Evolutionary conservation across 768 basidiomycete species (phyloP).

Genomic region (Suillus cothurnatus): DNA sequence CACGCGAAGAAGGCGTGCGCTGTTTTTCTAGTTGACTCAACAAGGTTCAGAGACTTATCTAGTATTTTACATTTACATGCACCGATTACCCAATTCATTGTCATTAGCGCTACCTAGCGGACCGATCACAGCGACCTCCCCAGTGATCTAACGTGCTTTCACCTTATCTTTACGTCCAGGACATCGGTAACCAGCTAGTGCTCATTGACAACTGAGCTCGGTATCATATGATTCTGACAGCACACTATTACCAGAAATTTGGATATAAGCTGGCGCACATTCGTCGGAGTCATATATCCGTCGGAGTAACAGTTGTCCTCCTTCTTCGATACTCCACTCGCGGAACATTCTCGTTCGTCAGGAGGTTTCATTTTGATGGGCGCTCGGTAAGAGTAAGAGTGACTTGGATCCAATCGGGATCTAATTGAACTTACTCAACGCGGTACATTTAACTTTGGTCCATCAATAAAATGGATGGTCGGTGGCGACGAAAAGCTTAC

Average conservation of each 20-base stretch:
- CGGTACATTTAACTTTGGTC: neutral
- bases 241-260: too few relatives aligned
- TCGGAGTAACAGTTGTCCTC: neutral
- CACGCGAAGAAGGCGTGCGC: constrained; percentile 15
- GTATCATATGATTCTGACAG: too few relatives aligned
- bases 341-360: constrained; percentile 2
- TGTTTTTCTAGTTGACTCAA: constrained; percentile 3
- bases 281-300: neutral
- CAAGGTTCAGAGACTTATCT: neutral
- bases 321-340: neutral
- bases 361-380: constrained; percentile 2
- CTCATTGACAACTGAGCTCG: too few relatives aligned
- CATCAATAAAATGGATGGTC: constrained; percentile 3
- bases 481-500: neutral
- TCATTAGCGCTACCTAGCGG: neutral
- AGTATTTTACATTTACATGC: neutral
- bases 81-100: constrained; percentile 1
- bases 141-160: neutral
- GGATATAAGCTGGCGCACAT: too few relatives aligned
- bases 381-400: neutral
- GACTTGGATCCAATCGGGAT: neutral
- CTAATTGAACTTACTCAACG: neutral
- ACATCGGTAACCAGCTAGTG: too few relatives aligned
- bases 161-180: constrained; percentile 5
- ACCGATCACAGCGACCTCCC: neutral